phyloP scores from a whole-genome alignment of 2,329 filamentous ascomycete genomes.

The Fusarium falciforme region DNA sequence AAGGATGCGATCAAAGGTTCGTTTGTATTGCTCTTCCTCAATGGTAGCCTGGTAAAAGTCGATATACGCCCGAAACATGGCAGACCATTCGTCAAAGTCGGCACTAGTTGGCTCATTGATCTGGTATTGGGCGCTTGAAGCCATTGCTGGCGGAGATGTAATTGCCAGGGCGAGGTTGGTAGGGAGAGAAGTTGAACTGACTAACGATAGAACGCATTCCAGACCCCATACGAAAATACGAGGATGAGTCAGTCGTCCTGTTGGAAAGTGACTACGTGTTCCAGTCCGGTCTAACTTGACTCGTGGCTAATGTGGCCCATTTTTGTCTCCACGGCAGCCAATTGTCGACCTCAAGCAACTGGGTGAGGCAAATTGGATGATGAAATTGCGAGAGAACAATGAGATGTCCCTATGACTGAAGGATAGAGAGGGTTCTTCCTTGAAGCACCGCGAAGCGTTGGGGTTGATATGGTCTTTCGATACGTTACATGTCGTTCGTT shows the following conservation, averaged over 20 bases:
- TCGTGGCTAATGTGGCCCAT: neutral
- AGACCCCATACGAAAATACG: neutral
- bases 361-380: neutral
- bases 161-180: neutral
- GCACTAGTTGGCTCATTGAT: conserved; percentile 9
- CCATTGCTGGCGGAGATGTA: neutral
- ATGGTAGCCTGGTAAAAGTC: conserved; percentile 25
- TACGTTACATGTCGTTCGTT: neutral
- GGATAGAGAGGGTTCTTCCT: neutral
- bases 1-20: conserved; percentile 25
- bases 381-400: neutral
- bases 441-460: neutral
- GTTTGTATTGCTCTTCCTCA: conserved; percentile 16
- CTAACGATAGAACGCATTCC: neutral
- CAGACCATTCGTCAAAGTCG: conserved; percentile 27
- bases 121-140: neutral
- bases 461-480: too few relatives aligned
- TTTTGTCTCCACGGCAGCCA: neutral
- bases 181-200: neutral
- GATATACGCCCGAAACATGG: conserved; percentile 24
- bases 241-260: neutral
- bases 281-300: neutral
- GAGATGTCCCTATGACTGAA: neutral
- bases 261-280: neutral
- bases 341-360: neutral